Evolutionary conservation across 176 grass and related monocot species (phyloP).

Genomic region (Triticum urartu): DNA sequence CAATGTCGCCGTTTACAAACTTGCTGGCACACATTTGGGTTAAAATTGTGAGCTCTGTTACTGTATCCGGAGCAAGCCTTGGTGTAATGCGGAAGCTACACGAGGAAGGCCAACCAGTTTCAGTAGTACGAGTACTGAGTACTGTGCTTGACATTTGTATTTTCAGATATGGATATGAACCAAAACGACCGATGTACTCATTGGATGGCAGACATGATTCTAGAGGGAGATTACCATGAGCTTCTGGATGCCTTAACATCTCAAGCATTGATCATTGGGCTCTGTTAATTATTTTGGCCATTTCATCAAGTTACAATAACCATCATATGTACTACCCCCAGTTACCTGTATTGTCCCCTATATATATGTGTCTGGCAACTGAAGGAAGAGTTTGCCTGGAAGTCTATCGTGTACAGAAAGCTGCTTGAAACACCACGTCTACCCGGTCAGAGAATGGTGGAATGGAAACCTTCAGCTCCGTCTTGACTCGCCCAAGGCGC

Average conservation of each 20-base stretch:
- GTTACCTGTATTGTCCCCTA: slow-evolving; percentile 47
- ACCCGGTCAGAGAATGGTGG: no score
- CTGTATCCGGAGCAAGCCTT: not conserved
- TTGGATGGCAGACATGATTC: not conserved
- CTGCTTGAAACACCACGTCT: not conserved
- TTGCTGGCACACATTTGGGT: no score
- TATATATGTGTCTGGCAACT: slow-evolving; percentile 52
- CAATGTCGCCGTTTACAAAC: slow-evolving; percentile 25
- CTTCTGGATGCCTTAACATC: not conserved
- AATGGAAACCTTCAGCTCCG: no score
- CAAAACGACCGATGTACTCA: not conserved
- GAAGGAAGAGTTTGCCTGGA: slow-evolving; percentile 52
- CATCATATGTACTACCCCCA: not conserved
- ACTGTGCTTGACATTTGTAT: no score
- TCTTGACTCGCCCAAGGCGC: no score
- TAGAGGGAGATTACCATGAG: slow-evolving; percentile 39
- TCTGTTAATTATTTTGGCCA: not conserved
- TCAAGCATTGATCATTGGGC: no score
- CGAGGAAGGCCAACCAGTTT: not conserved
- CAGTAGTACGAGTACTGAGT: no score
- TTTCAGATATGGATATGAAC: not conserved
- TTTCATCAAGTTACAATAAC: not conserved
- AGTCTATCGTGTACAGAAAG: slow-evolving; percentile 58
- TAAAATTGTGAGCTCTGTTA: no score
- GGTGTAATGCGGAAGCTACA: no score